A percentile compares a stretch with the other conserved stretches of the same genome.
Conservation (phyloP, 2,329 filamentous ascomycete genomes). For the Teratosphaeria gauchensis region DNA sequence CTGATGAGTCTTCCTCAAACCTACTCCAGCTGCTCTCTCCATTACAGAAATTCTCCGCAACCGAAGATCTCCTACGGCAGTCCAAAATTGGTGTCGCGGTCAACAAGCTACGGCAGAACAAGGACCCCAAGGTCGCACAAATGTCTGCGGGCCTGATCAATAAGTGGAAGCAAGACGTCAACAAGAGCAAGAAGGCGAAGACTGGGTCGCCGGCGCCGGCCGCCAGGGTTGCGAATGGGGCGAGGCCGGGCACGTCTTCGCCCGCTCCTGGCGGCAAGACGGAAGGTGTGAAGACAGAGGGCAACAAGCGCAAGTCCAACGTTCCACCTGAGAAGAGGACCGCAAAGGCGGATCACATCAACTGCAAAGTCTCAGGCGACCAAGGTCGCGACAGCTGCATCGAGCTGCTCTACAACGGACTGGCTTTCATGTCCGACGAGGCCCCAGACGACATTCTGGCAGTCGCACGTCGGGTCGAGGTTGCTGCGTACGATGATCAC, state of each 20-base stretch:
- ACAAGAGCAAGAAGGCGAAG: conserved; percentile 32
- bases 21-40: conserved; percentile 68
- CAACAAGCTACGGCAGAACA: conserved; percentile 75
- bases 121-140: conserved; percentile 60
- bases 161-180: conserved; percentile 78
- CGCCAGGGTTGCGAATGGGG: conserved; percentile 27
- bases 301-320: conserved; percentile 36
- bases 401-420: conserved; percentile 85
- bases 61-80: conserved; percentile 79
- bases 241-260: conserved; percentile 30
- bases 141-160: conserved; percentile 73
- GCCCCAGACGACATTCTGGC: conserved; percentile 56
- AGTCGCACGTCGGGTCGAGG: conserved; percentile 62
- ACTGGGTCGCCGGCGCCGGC: conserved; percentile 36
- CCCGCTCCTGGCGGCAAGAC: conserved; percentile 36
- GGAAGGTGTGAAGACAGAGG: conserved; percentile 19
- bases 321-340: conserved; percentile 66
- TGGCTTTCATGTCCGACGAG: conserved; percentile 60
- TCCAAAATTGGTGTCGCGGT: conserved; percentile 89
- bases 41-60: conserved; percentile 70
- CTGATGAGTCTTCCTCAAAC: conserved; percentile 60
- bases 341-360: conserved; percentile 71
- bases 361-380: conserved; percentile 65
- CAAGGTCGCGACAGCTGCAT: conserved; percentile 72
- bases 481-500: conserved; percentile 60